Evolutionary conservation across 805 yeast species (phyloP), one percentile per base, ranked within the genome.

Genomic region (Saitoella complicata): DNA sequence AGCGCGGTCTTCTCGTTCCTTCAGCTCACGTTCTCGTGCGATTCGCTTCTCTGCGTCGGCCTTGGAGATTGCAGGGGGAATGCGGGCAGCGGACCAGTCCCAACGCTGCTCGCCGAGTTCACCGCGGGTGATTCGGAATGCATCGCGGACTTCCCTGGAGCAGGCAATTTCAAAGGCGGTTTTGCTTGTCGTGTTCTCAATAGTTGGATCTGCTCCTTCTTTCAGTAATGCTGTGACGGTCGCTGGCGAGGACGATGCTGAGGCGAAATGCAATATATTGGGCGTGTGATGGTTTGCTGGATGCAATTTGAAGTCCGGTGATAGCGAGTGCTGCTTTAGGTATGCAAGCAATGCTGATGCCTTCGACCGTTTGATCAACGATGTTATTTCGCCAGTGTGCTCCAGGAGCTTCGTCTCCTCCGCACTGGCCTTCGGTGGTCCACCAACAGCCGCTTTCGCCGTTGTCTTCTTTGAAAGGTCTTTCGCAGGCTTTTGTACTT

Each of bases 211-310:
- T 0, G 84, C 81, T 48, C 80, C 78, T 52, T 82, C 58, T 41
- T 71, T 76, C 42, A 88, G 64, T 0, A 75, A 68, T 1, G 61
- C 57, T 40, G 70, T 69, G 2, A 83, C 76, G 70, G 86, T 76
- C 51, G 78, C 83, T 44, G 69, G 68, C 21, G 77, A 64, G 3
- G 83, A 82, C 46, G 76, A 67, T 6, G 76, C 67, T 0, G 95
- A 64, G 0, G 94, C 88, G 57, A 67, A 84, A 56, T 86, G 94
- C 32, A 91, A 63, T 46, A 82, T 58, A 0, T 94, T 83, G 4
- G 96, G 94, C 0, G 76, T 67, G 8, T 67, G 62, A 53, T 70
- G 79, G 45, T 70, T 72, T 0, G 63, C 49, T 6, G 95, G 95
- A 34, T 68, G 59, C 5, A 88, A 58, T 12, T 39, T 41, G 49